Evolutionary conservation across 192 early-diverging fungal genomes (phyloP).

Genomic region (Coemansia sp.): DNA sequence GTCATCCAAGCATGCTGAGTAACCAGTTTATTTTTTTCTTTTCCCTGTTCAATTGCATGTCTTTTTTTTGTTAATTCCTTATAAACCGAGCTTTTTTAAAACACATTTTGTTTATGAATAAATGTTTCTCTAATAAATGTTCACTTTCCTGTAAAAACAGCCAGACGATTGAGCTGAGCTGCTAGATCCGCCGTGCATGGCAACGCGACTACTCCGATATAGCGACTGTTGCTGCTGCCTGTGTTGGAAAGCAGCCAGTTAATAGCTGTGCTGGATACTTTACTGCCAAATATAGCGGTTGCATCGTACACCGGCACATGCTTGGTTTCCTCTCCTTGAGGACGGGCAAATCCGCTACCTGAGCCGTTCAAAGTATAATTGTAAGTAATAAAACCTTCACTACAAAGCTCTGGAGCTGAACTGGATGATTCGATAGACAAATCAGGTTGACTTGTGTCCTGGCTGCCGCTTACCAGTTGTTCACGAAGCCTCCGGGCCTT

Average conservation of each 20-base stretch:
- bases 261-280: constrained; percentile 9
- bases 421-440: not conserved
- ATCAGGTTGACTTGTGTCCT: not conserved
- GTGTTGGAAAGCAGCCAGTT: constrained; percentile 35
- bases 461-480: not conserved
- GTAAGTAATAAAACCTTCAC: constrained; percentile 4
- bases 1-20: not conserved
- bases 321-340: constrained; percentile 13
- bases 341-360: not conserved
- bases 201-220: constrained; percentile 42
- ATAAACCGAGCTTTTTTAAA: not conserved
- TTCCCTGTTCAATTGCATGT: not conserved
- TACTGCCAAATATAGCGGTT: constrained; percentile 21
- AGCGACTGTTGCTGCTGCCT: not conserved
- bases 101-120: not conserved
- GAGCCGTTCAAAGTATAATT: constrained; percentile 14
- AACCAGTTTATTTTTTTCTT: not conserved
- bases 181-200: constrained; percentile 43
- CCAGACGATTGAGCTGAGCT: constrained; percentile 28
- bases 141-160: not conserved
- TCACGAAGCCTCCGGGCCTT: not conserved
- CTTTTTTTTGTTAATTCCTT: not conserved
- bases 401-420: not conserved
- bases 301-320: constrained; percentile 35
- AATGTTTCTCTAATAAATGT: not conserved